Conservation (phyloP, 371 early-diverging fungal species). For the Lichtheimia ramosa region DNA sequence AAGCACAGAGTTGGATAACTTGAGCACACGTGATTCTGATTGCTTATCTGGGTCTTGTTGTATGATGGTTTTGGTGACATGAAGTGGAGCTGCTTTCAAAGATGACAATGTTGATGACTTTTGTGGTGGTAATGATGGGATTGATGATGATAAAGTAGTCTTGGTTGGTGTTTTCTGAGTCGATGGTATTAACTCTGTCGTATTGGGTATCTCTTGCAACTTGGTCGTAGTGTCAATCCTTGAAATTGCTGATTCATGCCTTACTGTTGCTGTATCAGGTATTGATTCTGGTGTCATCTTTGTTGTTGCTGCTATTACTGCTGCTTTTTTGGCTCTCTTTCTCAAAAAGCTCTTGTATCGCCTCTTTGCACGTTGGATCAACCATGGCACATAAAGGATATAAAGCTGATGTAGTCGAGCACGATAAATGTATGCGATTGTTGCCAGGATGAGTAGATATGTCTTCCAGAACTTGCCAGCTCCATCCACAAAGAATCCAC, state of each 20-base stretch:
- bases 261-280: too few species aligned
- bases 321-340: background rate
- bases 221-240: too few species aligned
- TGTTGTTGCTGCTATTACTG: background rate
- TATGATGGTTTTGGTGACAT: constrained; percentile 15
- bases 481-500: constrained; percentile 30
- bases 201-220: too few species aligned
- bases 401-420: constrained; percentile 20
- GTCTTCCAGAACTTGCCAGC: constrained; percentile 41
- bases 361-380: too few species aligned
- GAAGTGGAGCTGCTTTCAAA: background rate
- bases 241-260: too few species aligned
- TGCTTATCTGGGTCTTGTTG: constrained; percentile 30
- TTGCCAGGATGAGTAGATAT: constrained; percentile 20
- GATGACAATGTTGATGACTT: constrained; percentile 1
- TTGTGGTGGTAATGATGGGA: background rate
- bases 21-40: constrained; percentile 31
- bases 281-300: background rate
- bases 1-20: constrained; percentile 41
- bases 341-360: too few species aligned
- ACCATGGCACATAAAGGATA: background rate
- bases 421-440: constrained; percentile 28
- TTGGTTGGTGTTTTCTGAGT: background rate
- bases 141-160: background rate
- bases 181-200: too few species aligned